These are phyloP conservation scores for Ploettnerulaceae sp. DNA, from an alignment of 2,329 filamentous ascomycete genomes.

Conservation along the genomic window DNA sequence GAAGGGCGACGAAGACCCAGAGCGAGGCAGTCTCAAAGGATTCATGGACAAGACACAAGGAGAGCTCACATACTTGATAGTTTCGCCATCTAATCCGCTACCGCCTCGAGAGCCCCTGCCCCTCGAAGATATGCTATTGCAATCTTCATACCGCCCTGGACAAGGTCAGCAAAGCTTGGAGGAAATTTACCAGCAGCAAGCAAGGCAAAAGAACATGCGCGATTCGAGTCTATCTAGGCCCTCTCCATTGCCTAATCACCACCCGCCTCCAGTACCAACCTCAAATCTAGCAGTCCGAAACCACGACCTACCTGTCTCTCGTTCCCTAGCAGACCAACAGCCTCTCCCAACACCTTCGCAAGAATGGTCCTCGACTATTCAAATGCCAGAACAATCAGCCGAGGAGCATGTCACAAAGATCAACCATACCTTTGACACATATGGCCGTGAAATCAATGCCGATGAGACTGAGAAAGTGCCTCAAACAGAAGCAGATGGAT, in stretches of 20 bases:
- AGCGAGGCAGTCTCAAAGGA: constrained; percentile 51
- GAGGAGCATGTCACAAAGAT: constrained; percentile 55
- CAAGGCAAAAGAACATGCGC: constrained; percentile 53
- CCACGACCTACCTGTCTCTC: constrained; percentile 45
- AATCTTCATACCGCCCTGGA: constrained; percentile 45
- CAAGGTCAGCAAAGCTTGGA: constrained; percentile 36
- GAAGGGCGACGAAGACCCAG: constrained; percentile 29
- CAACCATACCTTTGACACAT: constrained; percentile 54
- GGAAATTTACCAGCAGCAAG: constrained; percentile 31
- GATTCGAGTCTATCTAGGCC: constrained; percentile 48
- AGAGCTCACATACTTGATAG: constrained; percentile 65
- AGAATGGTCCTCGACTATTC: constrained; percentile 35
- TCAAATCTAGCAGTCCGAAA: constrained; percentile 38
- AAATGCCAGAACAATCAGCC: constrained; percentile 28
- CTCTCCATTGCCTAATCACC: constrained; percentile 53
- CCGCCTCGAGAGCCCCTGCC: constrained; percentile 60
- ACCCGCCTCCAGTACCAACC: constrained; percentile 47
- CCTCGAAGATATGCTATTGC: constrained; percentile 52
- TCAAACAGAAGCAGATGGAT: constrained; percentile 63
- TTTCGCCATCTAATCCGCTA: constrained; percentile 59
- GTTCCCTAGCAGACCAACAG: constrained; percentile 47
- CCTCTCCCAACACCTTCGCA: constrained; percentile 39
- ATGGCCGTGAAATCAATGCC: constrained; percentile 45
- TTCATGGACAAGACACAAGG: constrained; percentile 62
- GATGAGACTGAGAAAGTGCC: constrained; percentile 44